phyloP scores from a whole-genome alignment of 2,329 filamentous ascomycete genomes.

The Alternaria sp. region DNA sequence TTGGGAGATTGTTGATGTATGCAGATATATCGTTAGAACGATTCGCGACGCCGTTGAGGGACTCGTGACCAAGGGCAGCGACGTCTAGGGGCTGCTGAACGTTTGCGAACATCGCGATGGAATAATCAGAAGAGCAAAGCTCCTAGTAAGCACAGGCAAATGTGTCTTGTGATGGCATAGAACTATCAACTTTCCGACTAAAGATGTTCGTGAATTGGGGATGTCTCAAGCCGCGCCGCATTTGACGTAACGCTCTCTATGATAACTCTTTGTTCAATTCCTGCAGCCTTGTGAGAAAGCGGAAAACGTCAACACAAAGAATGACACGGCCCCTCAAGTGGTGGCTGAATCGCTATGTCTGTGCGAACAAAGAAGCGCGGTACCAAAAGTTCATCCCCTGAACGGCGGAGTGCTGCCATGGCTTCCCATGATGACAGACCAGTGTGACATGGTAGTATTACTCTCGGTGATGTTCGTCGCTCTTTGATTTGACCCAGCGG shows the following conservation, averaged over 20 bases:
- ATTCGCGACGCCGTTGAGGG: not conserved
- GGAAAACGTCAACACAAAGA: not conserved
- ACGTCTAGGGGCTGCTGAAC: not conserved
- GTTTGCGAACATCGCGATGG: not conserved
- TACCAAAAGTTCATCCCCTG: not conserved
- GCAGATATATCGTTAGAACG: not conserved
- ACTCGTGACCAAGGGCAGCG: not conserved
- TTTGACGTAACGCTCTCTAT: not conserved
- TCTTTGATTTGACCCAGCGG: conserved; percentile 17
- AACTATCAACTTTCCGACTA: not conserved
- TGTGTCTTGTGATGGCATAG: not conserved
- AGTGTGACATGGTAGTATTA: not conserved
- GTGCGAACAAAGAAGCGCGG: not conserved
- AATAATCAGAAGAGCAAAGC: not conserved
- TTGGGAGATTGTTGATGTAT: not conserved
- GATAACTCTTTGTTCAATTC: not conserved
- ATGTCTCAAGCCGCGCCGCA: not conserved
- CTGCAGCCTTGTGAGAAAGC: not conserved
- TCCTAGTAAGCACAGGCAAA: not conserved
- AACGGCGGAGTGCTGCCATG: not conserved
- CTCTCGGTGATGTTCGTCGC: not conserved
- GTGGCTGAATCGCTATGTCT: not conserved
- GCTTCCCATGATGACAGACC: not conserved
- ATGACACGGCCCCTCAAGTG: not conserved
- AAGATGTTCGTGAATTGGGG: not conserved